Evolutionary conservation across 305 asterid species (phyloP).

Genomic region (Coffea humblotiana): DNA sequence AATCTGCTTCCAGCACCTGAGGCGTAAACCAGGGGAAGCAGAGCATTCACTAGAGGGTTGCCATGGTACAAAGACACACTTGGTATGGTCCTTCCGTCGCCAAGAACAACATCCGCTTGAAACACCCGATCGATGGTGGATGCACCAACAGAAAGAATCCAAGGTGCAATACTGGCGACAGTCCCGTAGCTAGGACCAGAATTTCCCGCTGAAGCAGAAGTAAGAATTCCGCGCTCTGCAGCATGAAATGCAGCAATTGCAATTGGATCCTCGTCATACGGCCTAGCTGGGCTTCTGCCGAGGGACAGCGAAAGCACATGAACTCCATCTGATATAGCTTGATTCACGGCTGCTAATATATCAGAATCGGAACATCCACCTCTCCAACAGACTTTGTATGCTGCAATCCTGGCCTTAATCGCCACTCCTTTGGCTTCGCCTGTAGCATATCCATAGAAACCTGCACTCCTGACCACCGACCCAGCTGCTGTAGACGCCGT

Average conservation of each 20-base stretch:
- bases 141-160: constrained; percentile 96
- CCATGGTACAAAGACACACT: constrained; percentile 93
- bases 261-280: constrained; percentile 64
- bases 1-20: constrained; percentile 70
- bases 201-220: constrained; percentile 88
- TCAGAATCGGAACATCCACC: constrained; percentile 81
- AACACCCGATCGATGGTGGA: constrained; percentile 88
- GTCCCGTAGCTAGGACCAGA: constrained; percentile 72
- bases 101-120: constrained; percentile 79
- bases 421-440: constrained; percentile 99
- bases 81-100: constrained; percentile 53
- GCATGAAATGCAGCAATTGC: constrained; percentile 88
- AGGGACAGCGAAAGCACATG: constrained; percentile 81
- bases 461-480: constrained; percentile 41
- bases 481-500: constrained; percentile 95
- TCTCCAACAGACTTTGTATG: constrained; percentile 80
- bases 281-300: constrained; percentile 50
- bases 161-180: constrained; percentile 83
- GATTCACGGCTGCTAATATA: constrained; percentile 80
- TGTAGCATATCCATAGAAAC: constrained; percentile 45
- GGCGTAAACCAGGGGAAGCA: constrained; percentile 60
- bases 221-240: constrained; percentile 62
- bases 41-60: constrained; percentile 28
- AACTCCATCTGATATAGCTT: constrained; percentile 76
- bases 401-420: constrained; percentile 75